These are phyloP conservation scores for Alternaria atra DNA, from an alignment of 2,329 filamentous ascomycete genomes.

Conservation along the genomic window DNA sequence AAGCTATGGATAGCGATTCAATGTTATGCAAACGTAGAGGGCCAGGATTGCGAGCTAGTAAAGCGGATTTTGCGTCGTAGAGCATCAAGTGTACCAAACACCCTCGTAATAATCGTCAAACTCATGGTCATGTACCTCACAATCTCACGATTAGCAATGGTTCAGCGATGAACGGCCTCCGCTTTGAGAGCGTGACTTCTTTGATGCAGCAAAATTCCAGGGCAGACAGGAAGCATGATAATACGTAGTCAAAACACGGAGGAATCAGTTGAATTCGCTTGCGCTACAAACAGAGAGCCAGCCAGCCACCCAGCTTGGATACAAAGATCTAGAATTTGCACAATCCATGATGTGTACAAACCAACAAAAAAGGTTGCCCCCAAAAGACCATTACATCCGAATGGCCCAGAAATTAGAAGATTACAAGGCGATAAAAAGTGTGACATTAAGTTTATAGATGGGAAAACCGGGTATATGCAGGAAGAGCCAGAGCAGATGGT, in stretches of 20 bases:
- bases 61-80: neutral
- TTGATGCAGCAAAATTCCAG: neutral
- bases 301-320: neutral
- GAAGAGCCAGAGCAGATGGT: conserved; percentile 29
- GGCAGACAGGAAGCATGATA: neutral
- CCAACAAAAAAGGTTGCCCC: neutral
- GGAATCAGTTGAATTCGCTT: neutral
- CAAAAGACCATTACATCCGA: neutral
- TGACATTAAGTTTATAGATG: conserved; percentile 9
- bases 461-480: conserved; percentile 52
- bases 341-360: neutral
- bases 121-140: neutral
- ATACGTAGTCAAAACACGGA: neutral
- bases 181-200: neutral
- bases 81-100: too few relatives aligned
- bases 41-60: neutral
- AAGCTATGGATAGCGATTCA: neutral
- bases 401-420: conserved; percentile 7
- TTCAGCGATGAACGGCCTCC: neutral
- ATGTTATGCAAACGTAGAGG: neutral
- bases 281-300: neutral
- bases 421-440: conserved; percentile 13
- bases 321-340: neutral
- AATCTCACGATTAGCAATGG: neutral
- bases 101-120: too few relatives aligned